Percentiles rank a stretch among this genome's conserved stretches.
phyloP scores from a whole-genome alignment of 2,329 filamentous ascomycete genomes.

The Thelonectria rubi region DNA sequence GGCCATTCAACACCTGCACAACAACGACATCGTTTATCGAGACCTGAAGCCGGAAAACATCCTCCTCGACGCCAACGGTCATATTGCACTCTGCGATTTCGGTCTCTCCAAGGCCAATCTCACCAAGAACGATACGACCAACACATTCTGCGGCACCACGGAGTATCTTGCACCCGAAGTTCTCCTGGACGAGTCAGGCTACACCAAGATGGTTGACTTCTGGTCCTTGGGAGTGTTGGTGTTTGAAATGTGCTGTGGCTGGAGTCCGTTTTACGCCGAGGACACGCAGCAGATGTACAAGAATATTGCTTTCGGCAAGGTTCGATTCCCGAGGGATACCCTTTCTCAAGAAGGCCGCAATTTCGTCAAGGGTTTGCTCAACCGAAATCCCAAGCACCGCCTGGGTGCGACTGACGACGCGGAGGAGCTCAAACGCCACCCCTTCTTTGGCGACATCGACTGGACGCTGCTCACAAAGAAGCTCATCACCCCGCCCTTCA shows the following conservation, averaged over 20 bases:
- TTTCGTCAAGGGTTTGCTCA: conserved; percentile 96
- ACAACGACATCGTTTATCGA: conserved; percentile 97
- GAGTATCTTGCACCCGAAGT: conserved; percentile 98
- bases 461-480: conserved; percentile 91
- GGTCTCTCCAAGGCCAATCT: conserved; percentile 97
- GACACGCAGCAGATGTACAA: conserved; percentile 99
- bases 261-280: conserved; percentile 98
- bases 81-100: conserved; percentile 98
- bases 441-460: conserved; percentile 94
- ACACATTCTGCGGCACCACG: conserved; percentile 98
- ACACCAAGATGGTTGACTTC: conserved; percentile 99
- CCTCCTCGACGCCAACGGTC: conserved; percentile 92
- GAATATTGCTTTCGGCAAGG: conserved; percentile 99
- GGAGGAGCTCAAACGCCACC: conserved; percentile 90
- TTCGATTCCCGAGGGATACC: conserved; percentile 93
- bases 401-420: conserved; percentile 92
- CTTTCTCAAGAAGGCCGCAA: conserved; percentile 94
- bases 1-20: conserved; percentile 92
- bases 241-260: conserved; percentile 99
- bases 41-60: conserved; percentile 99
- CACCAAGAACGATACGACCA: conserved; percentile 96
- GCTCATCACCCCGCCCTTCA: conserved; percentile 94
- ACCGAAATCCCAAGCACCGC: conserved; percentile 95
- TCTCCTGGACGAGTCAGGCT: conserved; percentile 92
- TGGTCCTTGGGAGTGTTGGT: conserved; percentile 98